Evolutionary conservation across 306 rosid genomes (phyloP).

Genomic region (Vigna unguiculata): DNA sequence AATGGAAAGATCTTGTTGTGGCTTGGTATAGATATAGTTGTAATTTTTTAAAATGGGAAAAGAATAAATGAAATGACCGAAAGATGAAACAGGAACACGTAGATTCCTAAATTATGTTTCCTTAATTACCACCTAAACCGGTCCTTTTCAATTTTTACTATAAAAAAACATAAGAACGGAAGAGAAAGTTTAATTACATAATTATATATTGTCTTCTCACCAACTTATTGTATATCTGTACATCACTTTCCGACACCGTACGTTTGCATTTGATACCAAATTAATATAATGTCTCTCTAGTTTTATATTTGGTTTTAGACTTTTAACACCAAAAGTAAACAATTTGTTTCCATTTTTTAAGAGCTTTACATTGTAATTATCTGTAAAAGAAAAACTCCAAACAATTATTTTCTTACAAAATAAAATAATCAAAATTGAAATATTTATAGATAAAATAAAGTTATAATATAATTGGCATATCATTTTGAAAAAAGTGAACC

Average conservation of each 20-base stretch:
- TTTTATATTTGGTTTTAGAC: neutral
- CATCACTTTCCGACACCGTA: conserved; percentile 57
- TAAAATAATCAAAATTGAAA: no score
- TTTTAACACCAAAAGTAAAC: no score
- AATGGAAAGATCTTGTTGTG: conserved; percentile 8
- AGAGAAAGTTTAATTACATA: conserved; percentile 26
- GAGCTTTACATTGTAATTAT: no score
- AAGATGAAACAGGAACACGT: conserved; percentile 45
- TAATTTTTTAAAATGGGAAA: neutral
- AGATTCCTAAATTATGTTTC: conserved; percentile 40
- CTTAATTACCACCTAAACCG: conserved; percentile 42
- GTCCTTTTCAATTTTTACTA: conserved; percentile 23
- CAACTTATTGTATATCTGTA: conserved; percentile 51
- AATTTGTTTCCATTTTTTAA: no score
- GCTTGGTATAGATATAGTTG: neutral
- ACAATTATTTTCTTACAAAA: no score
- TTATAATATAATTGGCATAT: no score
- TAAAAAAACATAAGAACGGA: neutral
- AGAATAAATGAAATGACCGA: conserved; percentile 41
- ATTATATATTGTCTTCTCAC: conserved; percentile 17
- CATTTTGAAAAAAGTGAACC: no score
- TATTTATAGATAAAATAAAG: no score
- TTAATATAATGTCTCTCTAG: conserved; percentile 21
- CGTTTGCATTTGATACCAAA: conserved; percentile 25
- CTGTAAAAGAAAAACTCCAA: no score